Percentiles rank a stretch among this genome's conserved stretches.
Evolutionary conservation across 1,284 basidiomycete species (phyloP).

Genomic region (Xerocomus amazonicus): DNA sequence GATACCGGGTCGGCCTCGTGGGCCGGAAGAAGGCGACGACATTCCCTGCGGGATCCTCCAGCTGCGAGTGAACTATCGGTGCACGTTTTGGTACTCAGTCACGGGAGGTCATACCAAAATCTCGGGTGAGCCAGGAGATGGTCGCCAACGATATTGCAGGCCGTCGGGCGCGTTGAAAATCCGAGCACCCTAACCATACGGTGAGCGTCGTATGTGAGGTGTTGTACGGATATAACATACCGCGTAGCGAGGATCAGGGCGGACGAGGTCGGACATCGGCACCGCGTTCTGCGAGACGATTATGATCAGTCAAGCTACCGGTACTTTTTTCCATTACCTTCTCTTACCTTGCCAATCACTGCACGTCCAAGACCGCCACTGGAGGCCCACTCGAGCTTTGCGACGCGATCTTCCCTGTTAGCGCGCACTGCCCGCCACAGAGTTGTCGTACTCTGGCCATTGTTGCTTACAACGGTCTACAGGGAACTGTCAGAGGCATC

Average conservation of each 20-base stretch:
- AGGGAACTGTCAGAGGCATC: slow-evolving; percentile 19
- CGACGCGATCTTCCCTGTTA: slow-evolving; percentile 79
- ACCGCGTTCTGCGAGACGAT: slow-evolving; percentile 53
- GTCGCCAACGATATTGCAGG: slow-evolving; percentile 71
- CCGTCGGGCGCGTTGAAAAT: slow-evolving; percentile 79
- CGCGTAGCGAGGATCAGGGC: slow-evolving; percentile 54
- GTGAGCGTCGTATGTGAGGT: slow-evolving; percentile 14
- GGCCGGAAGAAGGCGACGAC: slow-evolving; percentile 76
- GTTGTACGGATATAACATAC: slow-evolving; percentile 39
- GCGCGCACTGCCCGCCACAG: slow-evolving; percentile 72
- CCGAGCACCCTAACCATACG: slow-evolving; percentile 50
- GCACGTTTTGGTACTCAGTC: slow-evolving; percentile 17
- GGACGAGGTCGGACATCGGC: slow-evolving; percentile 77
- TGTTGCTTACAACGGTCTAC: slow-evolving; percentile 61
- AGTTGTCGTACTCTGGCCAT: slow-evolving; percentile 67
- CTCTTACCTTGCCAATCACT: slow-evolving; percentile 71
- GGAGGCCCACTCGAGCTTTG: slow-evolving; percentile 78
- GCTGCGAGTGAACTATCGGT: slow-evolving; percentile 38
- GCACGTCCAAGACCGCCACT: slow-evolving; percentile 77
- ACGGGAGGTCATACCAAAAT: slow-evolving; percentile 49
- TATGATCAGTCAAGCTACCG: slow-evolving; percentile 20
- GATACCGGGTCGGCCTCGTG: slow-evolving; percentile 69
- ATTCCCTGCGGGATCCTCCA: slow-evolving; percentile 64
- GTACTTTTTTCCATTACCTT: slow-evolving; percentile 1
- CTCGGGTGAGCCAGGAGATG: slow-evolving; percentile 54